Evolutionary conservation across 1,284 basidiomycete species (phyloP).

Genomic region (Ceratobasidium sp.): DNA sequence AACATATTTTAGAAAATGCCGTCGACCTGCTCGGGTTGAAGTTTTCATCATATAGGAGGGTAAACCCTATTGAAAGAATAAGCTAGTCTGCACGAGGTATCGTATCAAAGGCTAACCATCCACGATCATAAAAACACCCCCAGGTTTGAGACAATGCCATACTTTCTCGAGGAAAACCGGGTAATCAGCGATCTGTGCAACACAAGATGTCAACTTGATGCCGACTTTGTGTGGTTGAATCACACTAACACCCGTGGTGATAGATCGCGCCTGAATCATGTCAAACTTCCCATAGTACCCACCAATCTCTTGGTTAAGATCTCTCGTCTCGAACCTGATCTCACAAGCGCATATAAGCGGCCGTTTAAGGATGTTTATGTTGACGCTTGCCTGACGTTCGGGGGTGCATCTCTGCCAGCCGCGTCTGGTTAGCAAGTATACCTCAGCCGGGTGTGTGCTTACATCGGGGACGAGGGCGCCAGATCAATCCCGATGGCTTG

Average conservation of each 20-base stretch:
- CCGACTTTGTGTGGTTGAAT: background rate
- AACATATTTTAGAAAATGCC: background rate
- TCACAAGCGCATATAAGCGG: background rate
- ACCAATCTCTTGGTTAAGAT: slow-evolving; percentile 30
- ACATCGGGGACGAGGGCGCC: slow-evolving; percentile 32
- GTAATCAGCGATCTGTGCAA: slow-evolving; percentile 3
- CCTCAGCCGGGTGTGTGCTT: background rate
- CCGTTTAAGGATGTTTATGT: background rate
- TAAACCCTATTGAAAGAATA: background rate
- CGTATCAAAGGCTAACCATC: background rate
- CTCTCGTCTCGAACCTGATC: slow-evolving; percentile 36
- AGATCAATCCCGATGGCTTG: slow-evolving; percentile 43
- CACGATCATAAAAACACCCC: slow-evolving; percentile 11
- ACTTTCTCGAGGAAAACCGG: background rate
- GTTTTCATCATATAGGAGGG: slow-evolving; percentile 1
- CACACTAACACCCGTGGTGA: slow-evolving; percentile 19
- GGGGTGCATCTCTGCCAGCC: background rate
- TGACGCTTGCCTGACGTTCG: slow-evolving; percentile 2
- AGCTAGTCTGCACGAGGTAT: background rate
- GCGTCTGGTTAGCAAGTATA: background rate
- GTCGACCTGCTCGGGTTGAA: background rate
- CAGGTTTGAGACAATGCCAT: slow-evolving; percentile 21
- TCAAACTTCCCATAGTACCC: slow-evolving; percentile 43
- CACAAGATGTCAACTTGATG: background rate
- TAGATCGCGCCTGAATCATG: slow-evolving; percentile 33